Base-by-base conservation (phyloP, 2,329 filamentous ascomycete species). In the Phaeosphaeriaceae sp. region DNA sequence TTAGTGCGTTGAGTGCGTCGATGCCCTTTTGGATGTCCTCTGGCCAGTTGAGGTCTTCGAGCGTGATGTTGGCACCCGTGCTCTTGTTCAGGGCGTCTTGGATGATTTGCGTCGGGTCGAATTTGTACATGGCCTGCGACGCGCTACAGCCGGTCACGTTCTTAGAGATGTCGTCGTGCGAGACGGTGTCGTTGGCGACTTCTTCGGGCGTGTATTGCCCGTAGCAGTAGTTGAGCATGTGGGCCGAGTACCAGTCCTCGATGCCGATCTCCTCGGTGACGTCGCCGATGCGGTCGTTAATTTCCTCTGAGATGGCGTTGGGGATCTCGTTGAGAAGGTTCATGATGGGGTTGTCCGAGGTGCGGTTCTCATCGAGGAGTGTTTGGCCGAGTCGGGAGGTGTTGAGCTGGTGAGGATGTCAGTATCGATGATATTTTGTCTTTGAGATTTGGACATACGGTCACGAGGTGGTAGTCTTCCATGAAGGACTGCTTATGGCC, bases 191-290 rank as follows among this genome's bases (percentile, higher is more conserved):
- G 64, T 83, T 83, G 15, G 80, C 65, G 6, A 79, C 60, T n/a
- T 80, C 68, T 48, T 59, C 52, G 17, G 81, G 81, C 1, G 73
- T 76, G 74, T 82, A 84, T 64, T 77, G 77, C 54, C 82, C 82
- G 58, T 77, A 80, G 76, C 88, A 89, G 76, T 85, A 86, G 71
- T 85, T 81, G 75, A 88, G 82, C 54, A 89, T 68, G 71, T 89
- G 86, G 17, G 84, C 79, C 20, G 81, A 83, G 77, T 89, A 89
- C 75, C 85, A 89, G 72, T 88, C 83, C 42, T 85, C 79, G 36
- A 88, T 78, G 40, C 85, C 84, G 17, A 88, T 74, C 19, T 79
- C 73, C 47, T 80, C 71, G 20, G 82, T 80, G 24, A 85, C 70
- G 54, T 82, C 73, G 66, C 82, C 76, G 54, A 85, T 72, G 40